Evolutionary conservation across 2,329 filamentous ascomycete genomes (phyloP).

Genomic region (Cordyceps cateniannulata): DNA sequence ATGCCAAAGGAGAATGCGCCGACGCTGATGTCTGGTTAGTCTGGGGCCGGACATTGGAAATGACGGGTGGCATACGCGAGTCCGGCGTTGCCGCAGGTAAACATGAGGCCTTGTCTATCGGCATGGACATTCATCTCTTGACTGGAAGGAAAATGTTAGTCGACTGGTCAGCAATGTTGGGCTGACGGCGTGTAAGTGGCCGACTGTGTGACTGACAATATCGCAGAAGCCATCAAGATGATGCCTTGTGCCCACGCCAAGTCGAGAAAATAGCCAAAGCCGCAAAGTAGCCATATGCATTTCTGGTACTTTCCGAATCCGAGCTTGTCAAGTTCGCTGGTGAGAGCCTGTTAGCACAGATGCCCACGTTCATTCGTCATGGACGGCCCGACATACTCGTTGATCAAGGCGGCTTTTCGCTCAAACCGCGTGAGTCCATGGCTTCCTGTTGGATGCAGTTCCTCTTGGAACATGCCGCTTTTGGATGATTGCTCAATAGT

Average conservation of each 20-base stretch:
- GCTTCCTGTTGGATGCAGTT: not conserved
- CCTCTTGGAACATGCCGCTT: not conserved
- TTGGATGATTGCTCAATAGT: too few relatives aligned
- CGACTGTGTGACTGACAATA: not conserved
- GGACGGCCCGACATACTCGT: not conserved
- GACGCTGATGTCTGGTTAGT: not conserved
- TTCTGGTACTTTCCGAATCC: conserved; percentile 42
- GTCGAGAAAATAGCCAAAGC: conserved; percentile 43
- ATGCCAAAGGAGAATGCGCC: conserved; percentile 8
- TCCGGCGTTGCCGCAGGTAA: conserved; percentile 6
- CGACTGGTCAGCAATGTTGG: not conserved
- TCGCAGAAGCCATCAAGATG: conserved; percentile 31
- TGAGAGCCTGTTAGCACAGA: too few relatives aligned
- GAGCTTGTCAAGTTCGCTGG: conserved; percentile 36
- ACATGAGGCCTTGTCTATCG: conserved; percentile 6
- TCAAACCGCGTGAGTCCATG: conserved; percentile 7
- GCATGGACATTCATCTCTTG: conserved; percentile 4
- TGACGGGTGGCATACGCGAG: not conserved
- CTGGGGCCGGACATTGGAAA: not conserved
- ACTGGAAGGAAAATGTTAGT: not conserved
- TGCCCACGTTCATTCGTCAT: too few relatives aligned
- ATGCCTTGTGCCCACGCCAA: conserved; percentile 47
- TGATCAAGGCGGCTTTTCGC: conserved; percentile 8
- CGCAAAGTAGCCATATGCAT: conserved; percentile 39
- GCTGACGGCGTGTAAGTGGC: not conserved